These are phyloP conservation scores for Pelargonium cotyledonis DNA, from an alignment of 441 rosid genomes.

Conservation along the genomic window DNA sequence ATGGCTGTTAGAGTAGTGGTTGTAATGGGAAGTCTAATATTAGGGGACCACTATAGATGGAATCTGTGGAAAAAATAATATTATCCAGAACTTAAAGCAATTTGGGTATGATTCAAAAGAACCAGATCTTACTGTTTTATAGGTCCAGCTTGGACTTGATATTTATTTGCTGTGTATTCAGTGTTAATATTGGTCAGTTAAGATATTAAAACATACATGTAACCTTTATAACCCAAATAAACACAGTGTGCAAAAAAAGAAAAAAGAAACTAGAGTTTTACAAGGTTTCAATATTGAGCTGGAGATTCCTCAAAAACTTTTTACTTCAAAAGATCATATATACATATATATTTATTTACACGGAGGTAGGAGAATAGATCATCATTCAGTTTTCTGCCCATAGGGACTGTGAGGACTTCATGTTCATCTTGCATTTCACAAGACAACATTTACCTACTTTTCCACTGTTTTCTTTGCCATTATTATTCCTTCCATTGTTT, in stretches of 20 bases:
- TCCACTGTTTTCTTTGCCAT: not conserved
- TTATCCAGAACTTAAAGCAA: not conserved
- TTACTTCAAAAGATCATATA: not conserved
- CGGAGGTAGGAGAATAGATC: not conserved
- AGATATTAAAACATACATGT: not conserved
- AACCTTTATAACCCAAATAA: not conserved
- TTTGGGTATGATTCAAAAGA: not conserved
- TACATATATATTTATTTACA: not conserved
- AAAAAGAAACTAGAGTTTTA: not conserved
- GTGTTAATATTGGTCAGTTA: not conserved
- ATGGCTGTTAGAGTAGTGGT: too few relatives aligned
- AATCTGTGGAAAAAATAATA: too few relatives aligned
- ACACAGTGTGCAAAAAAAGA: not conserved
- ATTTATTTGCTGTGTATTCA: not conserved
- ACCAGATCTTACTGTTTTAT: not conserved
- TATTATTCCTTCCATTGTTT: not conserved
- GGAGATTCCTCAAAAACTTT: slow-evolving; percentile 3
- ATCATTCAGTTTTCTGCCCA: not conserved
- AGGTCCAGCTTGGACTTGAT: not conserved
- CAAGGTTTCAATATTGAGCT: not conserved
- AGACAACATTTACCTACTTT: not conserved
- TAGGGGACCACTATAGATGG: too few relatives aligned
- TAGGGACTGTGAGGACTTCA: not conserved
- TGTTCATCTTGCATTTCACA: not conserved
- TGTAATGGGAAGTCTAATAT: too few relatives aligned